Evolutionary conservation across 192 early-diverging fungal genomes (phyloP).

Genomic region (Gigaspora rosea): DNA sequence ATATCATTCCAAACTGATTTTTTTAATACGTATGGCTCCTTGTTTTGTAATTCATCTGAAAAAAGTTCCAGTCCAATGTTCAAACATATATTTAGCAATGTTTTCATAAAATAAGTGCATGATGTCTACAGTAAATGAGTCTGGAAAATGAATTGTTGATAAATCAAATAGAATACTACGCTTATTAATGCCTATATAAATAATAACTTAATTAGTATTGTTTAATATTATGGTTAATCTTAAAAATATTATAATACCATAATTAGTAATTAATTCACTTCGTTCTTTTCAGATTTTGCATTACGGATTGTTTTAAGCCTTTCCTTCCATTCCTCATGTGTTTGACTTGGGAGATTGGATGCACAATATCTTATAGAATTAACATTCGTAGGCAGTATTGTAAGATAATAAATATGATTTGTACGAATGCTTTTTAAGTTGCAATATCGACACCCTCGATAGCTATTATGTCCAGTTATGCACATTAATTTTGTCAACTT

Average conservation of each 20-base stretch:
- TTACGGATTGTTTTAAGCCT: too few relatives aligned
- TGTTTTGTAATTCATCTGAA: neutral
- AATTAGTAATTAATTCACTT: too few relatives aligned
- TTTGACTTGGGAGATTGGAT: too few relatives aligned
- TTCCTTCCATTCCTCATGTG: too few relatives aligned
- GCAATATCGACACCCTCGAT: too few relatives aligned
- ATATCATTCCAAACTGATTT: neutral
- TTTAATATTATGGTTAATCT: neutral
- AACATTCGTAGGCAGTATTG: too few relatives aligned
- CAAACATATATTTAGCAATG: neutral
- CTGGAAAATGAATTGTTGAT: neutral
- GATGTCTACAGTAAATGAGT: neutral
- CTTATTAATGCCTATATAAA: neutral
- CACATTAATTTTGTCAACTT: too few relatives aligned
- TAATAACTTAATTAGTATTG: neutral
- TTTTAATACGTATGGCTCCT: neutral
- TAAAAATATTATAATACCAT: neutral
- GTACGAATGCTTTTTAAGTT: too few relatives aligned
- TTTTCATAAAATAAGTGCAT: constrained; percentile 11
- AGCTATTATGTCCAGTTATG: too few relatives aligned
- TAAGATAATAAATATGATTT: too few relatives aligned
- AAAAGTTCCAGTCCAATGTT: constrained; percentile 12
- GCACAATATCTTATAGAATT: too few relatives aligned
- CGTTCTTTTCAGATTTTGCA: too few relatives aligned
- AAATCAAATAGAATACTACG: neutral